phyloP scores from a whole-genome alignment of 2,329 filamentous ascomycete genomes.

The Aspergillus aculeatinus region DNA sequence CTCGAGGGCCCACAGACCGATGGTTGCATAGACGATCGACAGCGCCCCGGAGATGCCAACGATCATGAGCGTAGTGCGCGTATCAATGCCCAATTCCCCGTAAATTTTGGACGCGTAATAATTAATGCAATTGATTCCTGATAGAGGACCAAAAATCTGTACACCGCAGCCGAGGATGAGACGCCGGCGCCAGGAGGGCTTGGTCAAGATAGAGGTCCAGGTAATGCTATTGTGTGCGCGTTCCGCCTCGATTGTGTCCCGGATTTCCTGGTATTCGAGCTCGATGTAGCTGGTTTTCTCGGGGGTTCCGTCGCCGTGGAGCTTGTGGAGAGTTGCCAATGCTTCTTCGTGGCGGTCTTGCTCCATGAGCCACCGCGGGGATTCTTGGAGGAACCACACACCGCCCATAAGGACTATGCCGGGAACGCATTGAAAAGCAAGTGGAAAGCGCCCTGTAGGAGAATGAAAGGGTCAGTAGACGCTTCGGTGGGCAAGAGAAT shows the following conservation, averaged over 20 bases:
- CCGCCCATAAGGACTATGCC: slow-evolving; percentile 31
- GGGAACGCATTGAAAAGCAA: slow-evolving; percentile 45
- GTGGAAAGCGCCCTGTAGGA: slow-evolving; percentile 37
- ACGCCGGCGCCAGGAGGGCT: slow-evolving; percentile 46
- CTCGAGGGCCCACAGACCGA: slow-evolving; percentile 48
- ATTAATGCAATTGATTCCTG: slow-evolving; percentile 50
- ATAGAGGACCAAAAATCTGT: slow-evolving; percentile 49
- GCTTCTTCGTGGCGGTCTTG: slow-evolving; percentile 27
- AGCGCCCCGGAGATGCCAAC: slow-evolving; percentile 52
- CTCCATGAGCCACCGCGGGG: slow-evolving; percentile 28
- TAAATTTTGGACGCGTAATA: slow-evolving; percentile 48
- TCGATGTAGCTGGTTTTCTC: slow-evolving; percentile 28
- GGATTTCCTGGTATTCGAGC: slow-evolving; percentile 43
- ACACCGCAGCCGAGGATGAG: slow-evolving; percentile 48
- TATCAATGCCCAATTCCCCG: slow-evolving; percentile 43
- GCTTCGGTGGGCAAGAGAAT: neutral
- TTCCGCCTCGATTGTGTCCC: slow-evolving; percentile 39
- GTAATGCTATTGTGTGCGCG: slow-evolving; percentile 34
- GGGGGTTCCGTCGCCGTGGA: slow-evolving; percentile 17
- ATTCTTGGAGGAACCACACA: slow-evolving; percentile 33
- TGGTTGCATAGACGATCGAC: slow-evolving; percentile 48
- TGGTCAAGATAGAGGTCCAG: slow-evolving; percentile 42
- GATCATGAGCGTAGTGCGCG: slow-evolving; percentile 49
- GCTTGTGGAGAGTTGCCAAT: slow-evolving; percentile 13
- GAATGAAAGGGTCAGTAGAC: neutral